These are phyloP conservation scores for Mesotaenium endlicherianum DNA, from an alignment of 139 green algal species.

Conservation along the genomic window DNA sequence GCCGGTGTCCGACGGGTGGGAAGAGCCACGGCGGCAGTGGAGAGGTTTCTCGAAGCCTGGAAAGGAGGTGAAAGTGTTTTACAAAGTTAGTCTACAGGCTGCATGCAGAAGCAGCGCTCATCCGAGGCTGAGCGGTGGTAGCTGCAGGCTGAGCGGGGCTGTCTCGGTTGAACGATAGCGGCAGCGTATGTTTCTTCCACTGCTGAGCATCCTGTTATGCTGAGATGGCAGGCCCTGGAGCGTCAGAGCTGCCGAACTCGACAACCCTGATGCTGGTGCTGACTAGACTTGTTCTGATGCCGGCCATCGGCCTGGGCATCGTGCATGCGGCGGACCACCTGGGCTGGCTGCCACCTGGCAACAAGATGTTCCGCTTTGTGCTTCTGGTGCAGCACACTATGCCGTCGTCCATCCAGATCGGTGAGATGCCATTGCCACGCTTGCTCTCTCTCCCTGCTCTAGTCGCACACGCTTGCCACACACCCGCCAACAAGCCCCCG, in stretches of 20 bases:
- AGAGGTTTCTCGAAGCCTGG: too few relatives aligned
- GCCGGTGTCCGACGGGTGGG: too few relatives aligned
- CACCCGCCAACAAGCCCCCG: too few relatives aligned
- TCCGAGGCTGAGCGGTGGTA: too few relatives aligned
- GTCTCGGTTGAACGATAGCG: too few relatives aligned
- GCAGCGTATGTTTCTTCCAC: too few relatives aligned
- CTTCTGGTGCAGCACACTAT: conserved; percentile 35
- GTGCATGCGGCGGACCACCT: conserved; percentile 21
- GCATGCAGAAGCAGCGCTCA: too few relatives aligned
- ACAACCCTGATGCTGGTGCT: conserved; percentile 1
- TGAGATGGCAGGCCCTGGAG: conserved; percentile 9
- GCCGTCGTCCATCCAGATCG: conserved; percentile 39
- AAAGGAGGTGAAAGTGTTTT: too few relatives aligned
- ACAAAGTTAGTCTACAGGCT: too few relatives aligned
- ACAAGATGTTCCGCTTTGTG: conserved; percentile 23
- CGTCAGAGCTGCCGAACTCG: background rate
- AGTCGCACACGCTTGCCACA: background rate
- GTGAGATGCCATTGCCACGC: background rate
- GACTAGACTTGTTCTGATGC: conserved; percentile 14
- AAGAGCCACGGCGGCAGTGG: too few relatives aligned
- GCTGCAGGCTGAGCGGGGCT: too few relatives aligned
- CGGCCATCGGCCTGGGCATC: conserved; percentile 15
- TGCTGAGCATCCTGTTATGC: too few relatives aligned
- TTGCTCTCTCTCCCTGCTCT: background rate
- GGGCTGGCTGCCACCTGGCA: conserved; percentile 1